A percentile compares a stretch with the other conserved stretches of the same genome.
Conservation (phyloP, 306 rosid genomes). For the Trifolium repens region DNA sequence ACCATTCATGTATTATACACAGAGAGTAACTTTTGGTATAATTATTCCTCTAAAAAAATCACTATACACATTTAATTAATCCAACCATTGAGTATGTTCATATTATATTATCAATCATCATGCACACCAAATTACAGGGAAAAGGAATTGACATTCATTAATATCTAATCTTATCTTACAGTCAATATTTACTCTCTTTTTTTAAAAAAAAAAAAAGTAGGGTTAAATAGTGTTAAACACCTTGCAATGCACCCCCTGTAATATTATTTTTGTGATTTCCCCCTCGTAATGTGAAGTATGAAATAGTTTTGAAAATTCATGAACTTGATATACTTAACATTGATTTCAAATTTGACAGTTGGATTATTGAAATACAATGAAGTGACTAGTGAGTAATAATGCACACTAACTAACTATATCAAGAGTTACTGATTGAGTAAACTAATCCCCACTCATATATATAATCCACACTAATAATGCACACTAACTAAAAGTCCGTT, state of each 20-base stretch:
- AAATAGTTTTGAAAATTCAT: neutral
- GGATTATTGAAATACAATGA: neutral
- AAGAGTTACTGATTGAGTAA: neutral
- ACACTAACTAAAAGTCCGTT: too few species aligned
- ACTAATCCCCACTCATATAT: neutral
- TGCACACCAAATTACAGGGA: neutral
- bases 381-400: neutral
- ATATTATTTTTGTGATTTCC: too few species aligned
- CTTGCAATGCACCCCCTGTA: too few species aligned
- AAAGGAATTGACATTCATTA: neutral
- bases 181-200: neutral
- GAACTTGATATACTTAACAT: neutral
- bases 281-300: neutral
- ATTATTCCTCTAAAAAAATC: neutral
- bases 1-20: constrained; percentile 1
- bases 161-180: neutral
- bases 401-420: neutral
- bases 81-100: neutral
- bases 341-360: neutral
- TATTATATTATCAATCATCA: neutral
- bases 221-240: too few species aligned
- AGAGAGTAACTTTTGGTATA: neutral
- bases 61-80: neutral
- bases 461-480: too few species aligned
- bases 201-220: neutral